Evolutionary conservation across 176 grass and related monocot genomes (phyloP), one percentile per base, ranked within the genome.

Genomic region (Hyparrhenia diplandra): DNA sequence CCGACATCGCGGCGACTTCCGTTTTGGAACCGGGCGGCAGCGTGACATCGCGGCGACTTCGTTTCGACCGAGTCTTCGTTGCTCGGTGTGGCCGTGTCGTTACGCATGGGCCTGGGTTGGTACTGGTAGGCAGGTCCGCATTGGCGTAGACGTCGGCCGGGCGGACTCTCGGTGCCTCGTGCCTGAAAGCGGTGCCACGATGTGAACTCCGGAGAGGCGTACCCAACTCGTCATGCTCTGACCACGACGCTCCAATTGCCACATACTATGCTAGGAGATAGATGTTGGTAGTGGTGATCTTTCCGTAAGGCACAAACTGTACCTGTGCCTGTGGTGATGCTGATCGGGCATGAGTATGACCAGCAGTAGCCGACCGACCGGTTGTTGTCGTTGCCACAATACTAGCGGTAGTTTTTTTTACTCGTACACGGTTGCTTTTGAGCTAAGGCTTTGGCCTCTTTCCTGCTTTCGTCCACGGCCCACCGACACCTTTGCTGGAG

Each of bases 371-470:
- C 49, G 20, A 42, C 35, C 3, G 58, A 27, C 68, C 13, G 3
- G 20, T 71, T 40, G 59, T 4, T 37, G 60, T 79, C 78, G 18
- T 72, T 61, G 35, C 28, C 58, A 40, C n/a, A 45, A 47, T n/a
- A 13, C 40, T 24, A 78, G 75, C 4, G 17, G 39, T 21, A 11
- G 24, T n/a, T n/a, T n/a, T n/a, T n/a, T 30, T 21, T 16, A 61
- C n/a, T 27, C 5, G 13, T 18, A 49, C 46, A 13, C 54, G 77
- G 20, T 85, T 86, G 73, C 78, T 86, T 89, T 40, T 32, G 77
- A 60, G 78, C 73, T 12, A 86, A 67, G 46, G 58, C 35, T 52
- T 70, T 14, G 18, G 66, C 29, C 10, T 40, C 34, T 39, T 66
- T 14, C 55, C 31, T 70, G 66, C 64, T 84, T 84, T 47, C 62